Percentiles rank a stretch among this genome's conserved stretches.
These are phyloP conservation scores for Kwoniella dejecticola DNA, from an alignment of 768 basidiomycete species.

Conservation along the genomic window DNA sequence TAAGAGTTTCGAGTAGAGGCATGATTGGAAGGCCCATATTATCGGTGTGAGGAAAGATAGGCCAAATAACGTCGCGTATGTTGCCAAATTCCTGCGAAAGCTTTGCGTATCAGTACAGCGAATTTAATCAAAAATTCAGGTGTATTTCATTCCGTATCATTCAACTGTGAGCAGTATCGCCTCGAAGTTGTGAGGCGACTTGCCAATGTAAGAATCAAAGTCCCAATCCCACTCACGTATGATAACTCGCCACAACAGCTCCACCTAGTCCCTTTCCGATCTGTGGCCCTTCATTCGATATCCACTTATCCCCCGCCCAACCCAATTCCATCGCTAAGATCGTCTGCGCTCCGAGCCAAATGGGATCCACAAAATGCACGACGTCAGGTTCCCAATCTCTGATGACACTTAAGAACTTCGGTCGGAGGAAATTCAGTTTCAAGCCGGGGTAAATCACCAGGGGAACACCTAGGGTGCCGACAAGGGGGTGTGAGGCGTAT, in stretches of 20 bases:
- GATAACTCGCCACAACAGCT: conserved; percentile 57
- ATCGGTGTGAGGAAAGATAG: conserved; percentile 56
- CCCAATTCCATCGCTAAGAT: conserved; percentile 57
- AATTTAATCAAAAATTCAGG: not conserved
- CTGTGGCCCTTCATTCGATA: conserved; percentile 42
- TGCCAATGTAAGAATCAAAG: no score
- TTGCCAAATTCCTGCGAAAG: conserved; percentile 56
- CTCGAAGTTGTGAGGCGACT: no score
- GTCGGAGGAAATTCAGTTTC: conserved; percentile 59
- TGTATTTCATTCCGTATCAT: no score
- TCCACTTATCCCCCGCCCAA: conserved; percentile 56
- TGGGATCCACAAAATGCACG: conserved; percentile 60
- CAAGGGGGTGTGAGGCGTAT: conserved; percentile 58
- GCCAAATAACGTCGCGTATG: conserved; percentile 58
- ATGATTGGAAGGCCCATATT: conserved; percentile 57
- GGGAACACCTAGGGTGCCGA: conserved; percentile 58
- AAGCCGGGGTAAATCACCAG: conserved; percentile 58
- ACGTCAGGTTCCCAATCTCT: conserved; percentile 58
- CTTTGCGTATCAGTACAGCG: no score
- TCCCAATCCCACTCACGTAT: conserved; percentile 55
- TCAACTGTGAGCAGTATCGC: no score
- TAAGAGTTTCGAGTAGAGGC: conserved; percentile 53
- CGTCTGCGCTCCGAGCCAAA: conserved; percentile 60
- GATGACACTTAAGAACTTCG: conserved; percentile 56
- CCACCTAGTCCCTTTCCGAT: conserved; percentile 50